Evolutionary conservation across 768 basidiomycete species (phyloP), one percentile per base, ranked within the genome.

Genomic region (Leccinellum albellum): DNA sequence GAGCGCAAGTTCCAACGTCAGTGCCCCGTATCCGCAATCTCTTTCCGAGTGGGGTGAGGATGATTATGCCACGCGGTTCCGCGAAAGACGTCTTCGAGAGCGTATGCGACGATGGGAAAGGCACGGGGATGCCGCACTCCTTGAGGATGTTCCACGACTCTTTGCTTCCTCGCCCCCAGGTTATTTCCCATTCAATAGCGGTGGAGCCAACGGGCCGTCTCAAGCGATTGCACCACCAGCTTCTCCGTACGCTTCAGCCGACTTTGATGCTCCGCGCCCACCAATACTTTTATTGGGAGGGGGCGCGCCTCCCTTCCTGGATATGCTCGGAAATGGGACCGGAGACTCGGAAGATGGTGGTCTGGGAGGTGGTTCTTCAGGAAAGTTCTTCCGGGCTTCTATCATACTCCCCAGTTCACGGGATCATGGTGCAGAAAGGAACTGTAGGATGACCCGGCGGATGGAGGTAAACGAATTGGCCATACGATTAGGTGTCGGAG

Each of bases 401-500:
- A 75, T 90, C 24, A 64, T 93, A 26, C 83, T 93, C 7, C 92
- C 91, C 4, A 67, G 73, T 17, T 67, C 72, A 3, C 82, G 91
- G 13, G 85, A 86, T 12, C 66, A 76, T 26, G 61, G 66, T 2
- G 71, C 75, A 12, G 91, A 94, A 66, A 78, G 76, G 45, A 70
- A 75, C 8, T 80, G 76, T 50, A 82, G 91, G 47, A 76, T 86
- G 58, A 73, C 75, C 4, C 76, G 91, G 33, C 77, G 91, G 56
- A 76, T 83, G 55, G 87, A 92, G 62, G 82, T 91, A 54, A 94
- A 94, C 67, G 86, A 90, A 64, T 73, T 94, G 46, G 85, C 82
- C 0, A 87, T 91, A 79, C 82, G 89, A n/a, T 90, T 91, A 84
- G 91, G 83, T 6, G 78, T 92, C 35, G 88, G 87, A 32, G 81